Base-by-base conservation (phyloP, 1,284 basidiomycete genomes). In the Cystobasidium slooffiae region DNA sequence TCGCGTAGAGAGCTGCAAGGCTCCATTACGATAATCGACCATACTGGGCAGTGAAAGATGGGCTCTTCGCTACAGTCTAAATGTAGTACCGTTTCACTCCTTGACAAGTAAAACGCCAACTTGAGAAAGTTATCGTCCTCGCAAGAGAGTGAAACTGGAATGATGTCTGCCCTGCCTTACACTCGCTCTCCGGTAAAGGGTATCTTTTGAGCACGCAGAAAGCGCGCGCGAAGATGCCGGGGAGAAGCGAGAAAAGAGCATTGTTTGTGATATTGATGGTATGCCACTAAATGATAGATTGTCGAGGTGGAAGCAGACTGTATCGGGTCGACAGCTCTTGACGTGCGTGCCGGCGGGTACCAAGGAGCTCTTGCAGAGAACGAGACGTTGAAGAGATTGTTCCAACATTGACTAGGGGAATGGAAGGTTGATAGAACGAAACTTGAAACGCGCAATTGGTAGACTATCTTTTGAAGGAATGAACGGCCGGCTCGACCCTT, bases 121-220 rank as follows among this genome's bases (percentile, higher is more conserved):
- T 31, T 31, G 31, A 5, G 1, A 31, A 31, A 31, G 31, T 51
- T 20, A 16, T 20, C 47, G 20, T 14, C 47, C 9, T n/a, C 59
- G 18, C 39, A 43, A 24, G 16, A 41, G 16, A 49, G 6, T 8
- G 14, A 43, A 41, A 52, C 6, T 10, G 22, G 20, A 65, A 37
- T 62, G 53, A 47, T 69, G 41, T 69, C 41, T 72, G 69, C 69
- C n/a, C 69, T 46, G 59, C 69, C 61, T 72, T 64, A 72, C 69
- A 72, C 69, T 52, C 69, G 37, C 58, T 37, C 37, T 43, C 31
- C 58, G 9, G 46, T n/a, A 52, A 53, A 14, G 46, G n/a, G 55
- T 8, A 41, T 22, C 44, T 72, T 31, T 63, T 12, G 41, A 69
- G 24, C 39, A 47, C 39, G 37, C n/a, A 44, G 5, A 1, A 10